A percentile compares a stretch with the other conserved stretches of the same genome.
These are phyloP conservation scores for Sugiyamaella grinbergsii DNA, from an alignment of 1,139 yeast genomes.

Conservation along the genomic window DNA sequence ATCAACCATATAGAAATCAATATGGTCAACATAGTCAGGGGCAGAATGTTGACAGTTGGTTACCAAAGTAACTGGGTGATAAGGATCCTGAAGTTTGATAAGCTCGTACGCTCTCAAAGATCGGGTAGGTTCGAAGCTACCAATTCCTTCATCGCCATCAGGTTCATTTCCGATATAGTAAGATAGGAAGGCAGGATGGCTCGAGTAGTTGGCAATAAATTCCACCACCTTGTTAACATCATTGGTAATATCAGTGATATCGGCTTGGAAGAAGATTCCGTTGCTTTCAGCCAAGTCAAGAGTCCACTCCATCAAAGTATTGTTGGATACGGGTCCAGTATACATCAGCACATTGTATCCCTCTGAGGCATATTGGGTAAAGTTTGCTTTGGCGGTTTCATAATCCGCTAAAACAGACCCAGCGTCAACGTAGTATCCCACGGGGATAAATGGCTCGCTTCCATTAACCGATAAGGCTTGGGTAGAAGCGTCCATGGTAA, in stretches of 20 bases:
- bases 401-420: slow-evolving; percentile 18
- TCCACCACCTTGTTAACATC: slow-evolving; percentile 17
- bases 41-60: slow-evolving; percentile 25
- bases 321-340: slow-evolving; percentile 23
- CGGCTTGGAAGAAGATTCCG: slow-evolving; percentile 24
- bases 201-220: slow-evolving; percentile 22
- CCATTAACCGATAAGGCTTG: slow-evolving; percentile 22
- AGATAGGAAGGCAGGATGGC: slow-evolving; percentile 24
- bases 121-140: slow-evolving; percentile 24
- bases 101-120: slow-evolving; percentile 23
- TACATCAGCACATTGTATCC: slow-evolving; percentile 26
- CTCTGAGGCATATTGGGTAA: slow-evolving; percentile 23
- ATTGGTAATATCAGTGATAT: slow-evolving; percentile 24
- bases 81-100: slow-evolving; percentile 24
- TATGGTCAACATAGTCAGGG: slow-evolving; percentile 22
- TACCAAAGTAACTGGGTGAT: slow-evolving; percentile 26
- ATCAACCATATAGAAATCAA: slow-evolving; percentile 26
- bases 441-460: slow-evolving; percentile 22
- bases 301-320: slow-evolving; percentile 23
- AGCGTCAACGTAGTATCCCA: slow-evolving; percentile 24
- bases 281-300: slow-evolving; percentile 22
- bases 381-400: slow-evolving; percentile 17
- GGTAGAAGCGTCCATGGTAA: slow-evolving; percentile 19
- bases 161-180: slow-evolving; percentile 27
- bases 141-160: slow-evolving; percentile 26